These are phyloP conservation scores for Clarireedia monteithiana DNA, from an alignment of 2,329 filamentous ascomycete species.

Conservation along the genomic window DNA sequence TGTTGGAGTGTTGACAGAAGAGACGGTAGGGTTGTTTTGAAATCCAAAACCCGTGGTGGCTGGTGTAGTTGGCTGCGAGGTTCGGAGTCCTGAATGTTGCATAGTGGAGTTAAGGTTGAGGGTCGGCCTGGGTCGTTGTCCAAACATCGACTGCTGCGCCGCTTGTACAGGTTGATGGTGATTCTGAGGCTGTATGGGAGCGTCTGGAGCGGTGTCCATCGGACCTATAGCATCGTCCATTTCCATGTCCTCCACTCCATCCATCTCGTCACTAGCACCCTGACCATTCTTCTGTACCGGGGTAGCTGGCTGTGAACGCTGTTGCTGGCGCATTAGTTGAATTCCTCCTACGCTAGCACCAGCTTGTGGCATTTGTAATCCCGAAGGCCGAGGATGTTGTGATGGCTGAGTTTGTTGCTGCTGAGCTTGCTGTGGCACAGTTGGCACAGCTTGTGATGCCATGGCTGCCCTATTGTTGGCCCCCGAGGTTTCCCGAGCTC, in stretches of 20 bases:
- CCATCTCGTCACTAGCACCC: slow-evolving; percentile 54
- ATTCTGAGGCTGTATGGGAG: slow-evolving; percentile 21
- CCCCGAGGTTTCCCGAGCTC: slow-evolving; percentile 35
- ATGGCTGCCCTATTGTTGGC: slow-evolving; percentile 40
- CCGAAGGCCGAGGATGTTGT: slow-evolving; percentile 19
- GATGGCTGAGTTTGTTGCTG: slow-evolving; percentile 25
- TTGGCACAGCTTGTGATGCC: slow-evolving; percentile 26
- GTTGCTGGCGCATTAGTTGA: slow-evolving; percentile 29
- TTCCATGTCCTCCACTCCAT: slow-evolving; percentile 90
- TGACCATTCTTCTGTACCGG: slow-evolving; percentile 25
- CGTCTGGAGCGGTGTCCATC: slow-evolving; percentile 54
- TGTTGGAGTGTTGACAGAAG: slow-evolving; percentile 92
- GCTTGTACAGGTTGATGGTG: slow-evolving; percentile 58
- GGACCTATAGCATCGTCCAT: slow-evolving; percentile 76
- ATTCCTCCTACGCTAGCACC: slow-evolving; percentile 27
- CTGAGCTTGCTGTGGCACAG: slow-evolving; percentile 43
- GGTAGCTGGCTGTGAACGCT: slow-evolving; percentile 28
- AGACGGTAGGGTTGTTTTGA: slow-evolving; percentile 91
- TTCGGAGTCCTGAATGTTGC: slow-evolving; percentile 71
- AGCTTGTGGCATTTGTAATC: slow-evolving; percentile 25
- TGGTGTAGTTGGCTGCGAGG: slow-evolving; percentile 80
- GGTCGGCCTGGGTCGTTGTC: slow-evolving; percentile 58
- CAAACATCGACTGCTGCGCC: slow-evolving; percentile 57
- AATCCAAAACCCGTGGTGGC: slow-evolving; percentile 69
- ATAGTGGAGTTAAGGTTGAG: slow-evolving; percentile 66